phyloP scores from a whole-genome alignment of 208 protist genomes.

The Trypanosomatidae sp. region DNA sequence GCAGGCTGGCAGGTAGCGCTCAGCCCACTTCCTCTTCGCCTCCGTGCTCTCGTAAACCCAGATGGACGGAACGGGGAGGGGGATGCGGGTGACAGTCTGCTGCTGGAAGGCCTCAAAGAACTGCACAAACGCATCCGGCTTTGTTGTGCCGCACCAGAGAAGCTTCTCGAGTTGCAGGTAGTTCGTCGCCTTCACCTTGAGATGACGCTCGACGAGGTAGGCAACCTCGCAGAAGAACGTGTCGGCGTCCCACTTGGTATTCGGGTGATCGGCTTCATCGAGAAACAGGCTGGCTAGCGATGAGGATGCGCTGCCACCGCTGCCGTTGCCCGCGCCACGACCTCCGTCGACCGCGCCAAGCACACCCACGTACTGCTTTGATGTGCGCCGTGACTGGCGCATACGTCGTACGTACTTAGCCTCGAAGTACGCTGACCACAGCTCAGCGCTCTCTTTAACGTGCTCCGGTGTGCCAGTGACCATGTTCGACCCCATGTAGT shows the following conservation, averaged over 20 bases:
- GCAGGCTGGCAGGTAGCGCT: conserved; percentile 64
- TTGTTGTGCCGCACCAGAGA: conserved; percentile 36
- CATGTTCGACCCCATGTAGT: conserved; percentile 89
- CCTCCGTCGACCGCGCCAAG: conserved; percentile 15
- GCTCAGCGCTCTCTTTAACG: conserved; percentile 55
- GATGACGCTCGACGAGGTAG: conserved; percentile 67
- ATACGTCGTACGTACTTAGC: conserved; percentile 42
- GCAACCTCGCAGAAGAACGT: conserved; percentile 70
- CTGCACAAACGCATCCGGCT: conserved; percentile 52
- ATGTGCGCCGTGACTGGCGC: conserved; percentile 60
- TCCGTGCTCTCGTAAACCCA: conserved; percentile 76
- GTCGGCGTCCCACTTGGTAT: conserved; percentile 80
- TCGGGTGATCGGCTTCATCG: conserved; percentile 83
- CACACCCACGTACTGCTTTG: conserved; percentile 41
- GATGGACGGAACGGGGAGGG: conserved; percentile 72
- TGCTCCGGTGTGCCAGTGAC: conserved; percentile 43
- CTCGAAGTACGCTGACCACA: conserved; percentile 73
- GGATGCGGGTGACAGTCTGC: conserved; percentile 67
- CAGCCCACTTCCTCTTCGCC: conserved; percentile 67
- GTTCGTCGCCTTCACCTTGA: conserved; percentile 76
- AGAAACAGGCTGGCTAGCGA: conserved; percentile 35
- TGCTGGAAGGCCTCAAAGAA: conserved; percentile 74
- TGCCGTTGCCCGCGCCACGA: background rate
- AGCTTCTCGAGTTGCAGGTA: conserved; percentile 71
- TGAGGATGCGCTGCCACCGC: background rate